Evolutionary conservation across 331 rosid species (phyloP).

Genomic region (Phaseolus coccineus): DNA sequence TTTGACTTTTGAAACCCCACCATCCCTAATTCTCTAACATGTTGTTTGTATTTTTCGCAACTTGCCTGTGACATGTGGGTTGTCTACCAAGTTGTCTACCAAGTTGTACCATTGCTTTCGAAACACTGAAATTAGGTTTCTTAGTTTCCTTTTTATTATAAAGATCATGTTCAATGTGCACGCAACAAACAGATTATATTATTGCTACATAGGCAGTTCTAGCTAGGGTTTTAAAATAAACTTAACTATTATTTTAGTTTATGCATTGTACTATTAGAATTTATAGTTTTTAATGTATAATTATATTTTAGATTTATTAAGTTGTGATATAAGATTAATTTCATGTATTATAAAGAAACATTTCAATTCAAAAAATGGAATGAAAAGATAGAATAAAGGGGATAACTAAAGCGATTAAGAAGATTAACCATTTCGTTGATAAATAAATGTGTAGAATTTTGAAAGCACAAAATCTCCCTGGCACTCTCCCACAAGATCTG

Average conservation of each 20-base stretch:
- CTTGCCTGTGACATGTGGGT: background rate
- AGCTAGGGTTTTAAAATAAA: no score
- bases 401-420: no score
- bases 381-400: background rate
- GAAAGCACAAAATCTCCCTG: slow-evolving; percentile 55
- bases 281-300: background rate
- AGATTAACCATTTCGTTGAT: background rate
- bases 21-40: background rate
- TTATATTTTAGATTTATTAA: background rate
- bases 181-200: background rate
- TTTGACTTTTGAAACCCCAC: background rate
- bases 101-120: background rate
- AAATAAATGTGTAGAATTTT: slow-evolving; percentile 49
- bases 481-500: slow-evolving; percentile 69
- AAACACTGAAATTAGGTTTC: background rate
- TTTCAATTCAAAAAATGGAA: background rate
- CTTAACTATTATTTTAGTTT: background rate
- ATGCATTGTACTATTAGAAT: background rate
- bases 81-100: background rate
- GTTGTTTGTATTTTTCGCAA: background rate
- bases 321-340: background rate
- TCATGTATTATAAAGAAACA: background rate
- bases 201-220: no score
- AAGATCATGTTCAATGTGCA: background rate
- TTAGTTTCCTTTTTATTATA: background rate